Evolutionary conservation across 495 filamentous ascomycete genomes (phyloP).

Genomic region (Talaromyces borbonicus): DNA sequence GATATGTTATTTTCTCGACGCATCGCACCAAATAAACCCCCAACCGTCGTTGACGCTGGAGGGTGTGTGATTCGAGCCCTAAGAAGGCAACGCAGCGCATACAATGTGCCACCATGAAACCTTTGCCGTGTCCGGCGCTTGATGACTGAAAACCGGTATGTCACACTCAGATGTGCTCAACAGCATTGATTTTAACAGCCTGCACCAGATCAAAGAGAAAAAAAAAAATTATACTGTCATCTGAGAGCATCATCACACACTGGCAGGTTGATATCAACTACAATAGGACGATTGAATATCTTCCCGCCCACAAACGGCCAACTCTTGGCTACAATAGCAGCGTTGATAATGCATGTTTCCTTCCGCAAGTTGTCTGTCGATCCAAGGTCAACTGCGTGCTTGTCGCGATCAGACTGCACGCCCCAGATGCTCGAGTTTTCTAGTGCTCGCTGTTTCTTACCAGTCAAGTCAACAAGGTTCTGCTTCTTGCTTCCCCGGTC

Average conservation of each 20-base stretch:
- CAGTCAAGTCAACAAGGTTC: slow-evolving; percentile 46
- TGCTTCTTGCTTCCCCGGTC: slow-evolving; percentile 44
- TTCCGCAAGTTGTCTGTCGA: slow-evolving; percentile 40
- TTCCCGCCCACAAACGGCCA: slow-evolving; percentile 53
- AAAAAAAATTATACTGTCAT: background rate
- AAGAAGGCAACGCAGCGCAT: too few relatives aligned
- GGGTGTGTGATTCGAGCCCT: too few relatives aligned
- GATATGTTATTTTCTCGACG: too few relatives aligned
- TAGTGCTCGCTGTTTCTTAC: slow-evolving; percentile 31
- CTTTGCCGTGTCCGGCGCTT: too few relatives aligned
- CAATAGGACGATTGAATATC: slow-evolving; percentile 62
- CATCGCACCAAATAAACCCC: too few relatives aligned
- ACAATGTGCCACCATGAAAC: too few relatives aligned
- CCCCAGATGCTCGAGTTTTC: slow-evolving; percentile 17
- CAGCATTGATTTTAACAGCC: background rate
- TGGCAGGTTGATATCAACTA: slow-evolving; percentile 67
- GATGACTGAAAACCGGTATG: too few relatives aligned
- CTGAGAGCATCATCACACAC: slow-evolving; percentile 27
- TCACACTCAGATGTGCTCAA: too few relatives aligned
- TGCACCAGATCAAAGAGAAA: too few relatives aligned
- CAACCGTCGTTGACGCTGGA: too few relatives aligned
- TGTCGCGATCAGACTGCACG: slow-evolving; percentile 10
- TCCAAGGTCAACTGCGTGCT: too few relatives aligned
- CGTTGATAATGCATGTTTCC: slow-evolving; percentile 73
- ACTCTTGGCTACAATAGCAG: slow-evolving; percentile 57